Conservation (phyloP, 2,329 filamentous ascomycete genomes). For the Cladophialophora yegresii region DNA sequence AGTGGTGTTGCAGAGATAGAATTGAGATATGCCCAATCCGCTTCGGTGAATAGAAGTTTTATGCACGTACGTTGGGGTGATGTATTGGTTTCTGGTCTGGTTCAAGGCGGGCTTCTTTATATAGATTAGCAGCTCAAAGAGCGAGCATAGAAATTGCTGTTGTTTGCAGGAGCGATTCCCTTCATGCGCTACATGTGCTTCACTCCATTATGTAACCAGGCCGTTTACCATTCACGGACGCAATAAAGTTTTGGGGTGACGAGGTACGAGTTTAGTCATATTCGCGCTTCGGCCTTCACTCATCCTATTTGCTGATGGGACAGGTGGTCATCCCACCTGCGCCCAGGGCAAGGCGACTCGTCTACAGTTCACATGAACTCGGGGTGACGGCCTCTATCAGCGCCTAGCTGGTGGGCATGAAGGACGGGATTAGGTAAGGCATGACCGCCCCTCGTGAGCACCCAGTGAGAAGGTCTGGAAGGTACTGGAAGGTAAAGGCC, state of each 20-base stretch:
- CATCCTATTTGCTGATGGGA: constrained; percentile 4
- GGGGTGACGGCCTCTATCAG: not conserved
- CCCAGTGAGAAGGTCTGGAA: too few species aligned
- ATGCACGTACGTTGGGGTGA: not conserved
- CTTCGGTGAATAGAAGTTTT: not conserved
- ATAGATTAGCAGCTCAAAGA: not conserved
- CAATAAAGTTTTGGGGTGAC: constrained; percentile 1
- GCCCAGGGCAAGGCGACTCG: not conserved
- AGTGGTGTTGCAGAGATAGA: not conserved
- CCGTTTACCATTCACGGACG: constrained; percentile 12
- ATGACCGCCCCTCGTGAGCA: too few species aligned
- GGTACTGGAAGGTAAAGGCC: not conserved
- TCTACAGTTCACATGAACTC: not conserved
- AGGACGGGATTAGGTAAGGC: too few species aligned
- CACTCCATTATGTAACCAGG: not conserved
- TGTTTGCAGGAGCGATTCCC: not conserved
- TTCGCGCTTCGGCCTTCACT: constrained; percentile 16
- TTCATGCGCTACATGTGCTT: not conserved
- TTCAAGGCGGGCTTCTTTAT: not conserved
- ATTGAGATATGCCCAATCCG: not conserved
- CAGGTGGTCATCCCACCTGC: not conserved
- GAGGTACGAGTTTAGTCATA: constrained; percentile 9
- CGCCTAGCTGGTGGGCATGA: not conserved
- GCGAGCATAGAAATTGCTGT: not conserved
- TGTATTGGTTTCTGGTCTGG: not conserved